phyloP scores from a whole-genome alignment of 495 filamentous ascomycete genomes.

The Neurospora sp. region DNA sequence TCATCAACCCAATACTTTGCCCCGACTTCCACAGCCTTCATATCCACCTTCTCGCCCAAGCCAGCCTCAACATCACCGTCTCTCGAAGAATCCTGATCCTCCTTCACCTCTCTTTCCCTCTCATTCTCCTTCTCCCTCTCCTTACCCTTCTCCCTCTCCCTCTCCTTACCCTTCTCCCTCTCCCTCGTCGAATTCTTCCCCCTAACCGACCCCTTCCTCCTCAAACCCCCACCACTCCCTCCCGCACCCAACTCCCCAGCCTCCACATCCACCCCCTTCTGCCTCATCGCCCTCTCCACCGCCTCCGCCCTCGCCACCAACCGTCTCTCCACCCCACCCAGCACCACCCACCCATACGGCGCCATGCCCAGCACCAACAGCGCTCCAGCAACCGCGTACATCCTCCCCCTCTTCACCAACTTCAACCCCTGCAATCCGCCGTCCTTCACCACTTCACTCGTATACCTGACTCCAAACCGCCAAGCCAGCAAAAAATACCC shows the following conservation, averaged over 20 bases:
- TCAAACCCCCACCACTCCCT: neutral
- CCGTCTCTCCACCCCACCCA: conserved; percentile 33
- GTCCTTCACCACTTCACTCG: neutral
- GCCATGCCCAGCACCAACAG: conserved; percentile 29
- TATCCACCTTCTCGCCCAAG: conserved; percentile 18
- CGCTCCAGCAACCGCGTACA: conserved; percentile 34
- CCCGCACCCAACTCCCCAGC: neutral
- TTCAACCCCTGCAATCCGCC: no score
- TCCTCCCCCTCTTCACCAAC: conserved; percentile 2
- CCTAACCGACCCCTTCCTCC: neutral
- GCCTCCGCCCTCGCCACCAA: conserved; percentile 26
- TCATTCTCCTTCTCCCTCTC: neutral
- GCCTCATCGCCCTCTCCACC: conserved; percentile 21
- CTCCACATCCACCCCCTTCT: conserved; percentile 3
- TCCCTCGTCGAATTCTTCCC: neutral
- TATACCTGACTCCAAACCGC: conserved; percentile 7
- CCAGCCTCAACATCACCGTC: neutral
- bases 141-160: neutral
- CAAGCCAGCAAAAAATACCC: conserved; percentile 40
- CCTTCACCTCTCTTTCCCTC: neutral
- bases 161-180: neutral
- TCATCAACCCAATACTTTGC: conserved; percentile 40
- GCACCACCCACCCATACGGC: conserved; percentile 40
- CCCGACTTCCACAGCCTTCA: conserved; percentile 25
- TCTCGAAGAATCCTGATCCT: neutral